These are phyloP conservation scores for Xylaria telfairii DNA, from an alignment of 495 filamentous ascomycete species.

Conservation along the genomic window DNA sequence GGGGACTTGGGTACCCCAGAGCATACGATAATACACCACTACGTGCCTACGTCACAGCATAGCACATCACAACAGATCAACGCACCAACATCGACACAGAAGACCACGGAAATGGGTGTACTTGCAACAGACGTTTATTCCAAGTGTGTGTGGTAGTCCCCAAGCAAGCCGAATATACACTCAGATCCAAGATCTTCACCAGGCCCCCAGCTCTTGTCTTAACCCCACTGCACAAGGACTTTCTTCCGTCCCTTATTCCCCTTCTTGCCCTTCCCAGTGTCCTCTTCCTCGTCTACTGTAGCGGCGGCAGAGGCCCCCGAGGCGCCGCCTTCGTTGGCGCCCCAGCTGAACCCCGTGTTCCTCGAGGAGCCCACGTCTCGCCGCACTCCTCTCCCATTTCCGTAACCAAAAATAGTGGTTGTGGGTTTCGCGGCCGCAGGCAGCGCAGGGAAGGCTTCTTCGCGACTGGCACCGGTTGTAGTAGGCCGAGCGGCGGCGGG, in stretches of 20 bases:
- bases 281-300: conserved; percentile 42
- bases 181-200: background rate
- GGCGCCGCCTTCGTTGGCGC: conserved; percentile 12
- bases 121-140: background rate
- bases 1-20: no score
- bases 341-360: conserved; percentile 51
- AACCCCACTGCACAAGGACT: conserved; percentile 68
- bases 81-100: no score
- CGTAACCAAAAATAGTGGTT: conserved; percentile 80
- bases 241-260: conserved; percentile 84
- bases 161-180: background rate
- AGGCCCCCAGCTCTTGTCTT: background rate
- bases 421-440: conserved; percentile 79
- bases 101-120: no score
- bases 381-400: conserved; percentile 66
- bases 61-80: no score
- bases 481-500: conserved; percentile 23
- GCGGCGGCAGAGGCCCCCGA: background rate
- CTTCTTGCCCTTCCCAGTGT: conserved; percentile 62
- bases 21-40: no score
- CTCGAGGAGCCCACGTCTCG: conserved; percentile 61
- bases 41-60: no score
- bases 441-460: conserved; percentile 81
- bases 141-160: background rate
- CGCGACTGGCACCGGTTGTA: conserved; percentile 21